Conservation (phyloP, 148 eudicot species). For the Rhododendron ferrugineum region DNA sequence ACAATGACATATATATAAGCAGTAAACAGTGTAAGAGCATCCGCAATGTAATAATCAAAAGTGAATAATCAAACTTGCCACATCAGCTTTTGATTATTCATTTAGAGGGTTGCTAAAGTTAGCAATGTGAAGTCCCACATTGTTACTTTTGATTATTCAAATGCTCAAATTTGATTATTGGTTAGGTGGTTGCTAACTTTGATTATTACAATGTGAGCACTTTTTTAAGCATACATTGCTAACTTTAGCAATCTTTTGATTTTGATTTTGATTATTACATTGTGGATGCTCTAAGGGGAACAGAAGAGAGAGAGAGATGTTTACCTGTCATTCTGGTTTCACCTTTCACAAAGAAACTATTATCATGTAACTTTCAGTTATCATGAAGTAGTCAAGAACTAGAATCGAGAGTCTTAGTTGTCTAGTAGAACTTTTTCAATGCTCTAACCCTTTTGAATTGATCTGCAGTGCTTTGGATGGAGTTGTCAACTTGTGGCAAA, state of each 20-base stretch:
- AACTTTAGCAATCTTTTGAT: too few species aligned
- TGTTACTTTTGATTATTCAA: too few species aligned
- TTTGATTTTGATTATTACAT: too few species aligned
- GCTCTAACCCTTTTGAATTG: conserved; percentile 12
- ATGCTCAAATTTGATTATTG: too few species aligned
- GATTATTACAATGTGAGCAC: too few species aligned
- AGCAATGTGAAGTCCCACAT: too few species aligned
- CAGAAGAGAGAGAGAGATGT: neutral
- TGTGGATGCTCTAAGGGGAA: neutral
- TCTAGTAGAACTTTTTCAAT: neutral
- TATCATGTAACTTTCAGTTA: neutral
- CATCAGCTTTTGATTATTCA: too few species aligned
- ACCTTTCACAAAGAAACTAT: neutral
- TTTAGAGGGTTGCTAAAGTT: too few species aligned
- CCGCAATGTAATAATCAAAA: too few species aligned
- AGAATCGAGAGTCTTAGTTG: neutral
- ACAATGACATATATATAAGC: neutral
- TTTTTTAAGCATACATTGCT: too few species aligned
- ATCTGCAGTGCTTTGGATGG: conserved; percentile 89
- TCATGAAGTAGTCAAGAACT: neutral
- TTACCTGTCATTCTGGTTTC: conserved; percentile 5
- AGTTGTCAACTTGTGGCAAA: conserved; percentile 80
- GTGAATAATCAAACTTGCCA: too few species aligned
- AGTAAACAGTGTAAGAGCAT: neutral
- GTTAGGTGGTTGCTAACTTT: too few species aligned